phyloP scores from a whole-genome alignment of 805 yeast species.

The Saccharomycopsis amapae region DNA sequence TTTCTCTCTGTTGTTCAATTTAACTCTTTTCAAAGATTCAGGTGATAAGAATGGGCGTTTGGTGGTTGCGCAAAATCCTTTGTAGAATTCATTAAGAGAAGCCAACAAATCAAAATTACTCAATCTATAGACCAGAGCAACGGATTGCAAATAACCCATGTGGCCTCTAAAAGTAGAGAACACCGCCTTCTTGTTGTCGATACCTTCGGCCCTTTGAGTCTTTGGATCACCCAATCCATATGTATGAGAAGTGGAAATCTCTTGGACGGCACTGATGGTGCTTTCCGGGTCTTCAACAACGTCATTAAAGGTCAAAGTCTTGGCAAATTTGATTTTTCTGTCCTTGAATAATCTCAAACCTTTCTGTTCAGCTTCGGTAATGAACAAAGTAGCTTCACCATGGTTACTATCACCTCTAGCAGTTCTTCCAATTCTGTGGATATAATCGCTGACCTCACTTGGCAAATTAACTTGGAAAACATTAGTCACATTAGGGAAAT shows the following conservation, averaged over 20 bases:
- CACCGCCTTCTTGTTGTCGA: conserved; percentile 18
- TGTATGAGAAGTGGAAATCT: too few relatives aligned
- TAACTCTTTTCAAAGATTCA: too few relatives aligned
- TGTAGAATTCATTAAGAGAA: conserved; percentile 1
- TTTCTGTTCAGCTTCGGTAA: conserved; percentile 48
- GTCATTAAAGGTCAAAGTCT: conserved; percentile 34
- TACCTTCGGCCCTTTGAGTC: too few relatives aligned
- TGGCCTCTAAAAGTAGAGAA: conserved; percentile 15
- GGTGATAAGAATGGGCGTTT: too few relatives aligned
- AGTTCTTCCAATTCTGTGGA: conserved; percentile 93
- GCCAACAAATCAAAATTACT: too few relatives aligned
- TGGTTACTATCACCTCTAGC: conserved; percentile 73
- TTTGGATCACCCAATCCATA: conserved; percentile 13
- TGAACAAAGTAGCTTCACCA: conserved; percentile 63
- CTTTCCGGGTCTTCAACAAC: conserved; percentile 33
- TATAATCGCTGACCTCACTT: conserved; percentile 65
- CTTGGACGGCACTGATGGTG: conserved; percentile 29
- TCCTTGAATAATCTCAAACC: conserved; percentile 45
- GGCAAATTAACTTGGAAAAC: conserved; percentile 83
- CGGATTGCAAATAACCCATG: conserved; percentile 9
- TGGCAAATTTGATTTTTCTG: conserved; percentile 48
- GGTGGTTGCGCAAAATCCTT: background rate
- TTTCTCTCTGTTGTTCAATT: conserved; percentile 11
- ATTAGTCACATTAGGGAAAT: conserved; percentile 80
- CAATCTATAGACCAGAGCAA: background rate